Percentiles rank a stretch among this genome's conserved stretches.
Evolutionary conservation across 805 yeast genomes (phyloP).

Genomic region (Aciculoconidium aculeatum): DNA sequence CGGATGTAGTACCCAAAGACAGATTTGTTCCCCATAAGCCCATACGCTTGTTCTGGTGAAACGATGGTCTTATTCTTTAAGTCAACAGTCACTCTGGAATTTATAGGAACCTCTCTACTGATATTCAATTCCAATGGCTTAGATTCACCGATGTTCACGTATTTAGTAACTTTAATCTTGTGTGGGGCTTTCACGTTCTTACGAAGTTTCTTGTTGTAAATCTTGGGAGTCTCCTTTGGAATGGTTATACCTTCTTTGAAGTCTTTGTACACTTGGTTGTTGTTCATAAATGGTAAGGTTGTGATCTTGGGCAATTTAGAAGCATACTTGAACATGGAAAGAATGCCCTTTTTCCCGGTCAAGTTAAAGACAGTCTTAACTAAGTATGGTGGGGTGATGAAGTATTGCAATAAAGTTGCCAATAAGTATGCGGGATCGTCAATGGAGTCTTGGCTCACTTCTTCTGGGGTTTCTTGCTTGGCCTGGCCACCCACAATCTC

Average conservation of each 20-base stretch:
- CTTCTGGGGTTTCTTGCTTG: constrained; percentile 8
- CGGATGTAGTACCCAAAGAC: constrained; percentile 75
- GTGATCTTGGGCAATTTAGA: constrained; percentile 64
- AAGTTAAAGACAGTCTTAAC: constrained; percentile 52
- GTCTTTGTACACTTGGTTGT: constrained; percentile 27
- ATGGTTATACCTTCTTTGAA: constrained; percentile 63
- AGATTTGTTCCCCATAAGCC: constrained; percentile 50
- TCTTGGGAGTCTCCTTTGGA: constrained; percentile 33
- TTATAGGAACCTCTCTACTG: constrained; percentile 59
- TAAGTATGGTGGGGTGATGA: constrained; percentile 80
- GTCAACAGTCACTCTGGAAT: constrained; percentile 80
- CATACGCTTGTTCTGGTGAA: constrained; percentile 67
- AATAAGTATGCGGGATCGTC: constrained; percentile 44
- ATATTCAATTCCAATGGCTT: constrained; percentile 51
- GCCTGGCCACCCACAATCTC: constrained; percentile 16
- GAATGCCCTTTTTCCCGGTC: constrained; percentile 25
- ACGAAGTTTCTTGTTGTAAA: constrained; percentile 31
- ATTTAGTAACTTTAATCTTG: constrained; percentile 56
- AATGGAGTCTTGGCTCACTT: constrained; percentile 9
- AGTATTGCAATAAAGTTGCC: constrained; percentile 69
- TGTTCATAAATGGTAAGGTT: constrained; percentile 68
- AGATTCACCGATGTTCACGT: constrained; percentile 67
- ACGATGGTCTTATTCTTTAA: constrained; percentile 55
- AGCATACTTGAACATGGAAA: constrained; percentile 55
- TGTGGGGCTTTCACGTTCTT: constrained; percentile 34